Percentiles rank a stretch among this genome's conserved stretches.
phyloP scores from a whole-genome alignment of 108 stramenopile genomes.

The Conticribra guillardii region DNA sequence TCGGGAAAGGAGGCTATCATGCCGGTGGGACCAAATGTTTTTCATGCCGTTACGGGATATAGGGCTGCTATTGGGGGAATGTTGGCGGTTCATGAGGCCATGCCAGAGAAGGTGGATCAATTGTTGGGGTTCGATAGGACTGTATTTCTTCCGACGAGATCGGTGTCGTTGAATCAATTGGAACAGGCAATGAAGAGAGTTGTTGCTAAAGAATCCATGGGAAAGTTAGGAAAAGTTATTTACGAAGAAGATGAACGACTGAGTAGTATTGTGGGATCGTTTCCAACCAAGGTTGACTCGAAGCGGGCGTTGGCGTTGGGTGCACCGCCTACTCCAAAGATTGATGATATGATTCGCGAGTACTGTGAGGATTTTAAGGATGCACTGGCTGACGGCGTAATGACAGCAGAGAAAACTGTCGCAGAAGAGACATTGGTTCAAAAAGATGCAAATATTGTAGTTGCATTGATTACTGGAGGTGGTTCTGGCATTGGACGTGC shows the following conservation, averaged over 20 bases:
- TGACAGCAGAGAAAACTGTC: not conserved
- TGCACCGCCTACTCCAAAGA: constrained; percentile 35
- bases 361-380: constrained; percentile 50
- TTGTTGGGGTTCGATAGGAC: constrained; percentile 65
- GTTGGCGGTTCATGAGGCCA: constrained; percentile 52
- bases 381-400: constrained; percentile 49
- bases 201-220: constrained; percentile 18
- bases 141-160: constrained; percentile 54
- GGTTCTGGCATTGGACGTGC: constrained; percentile 80
- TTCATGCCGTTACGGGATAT: constrained; percentile 59
- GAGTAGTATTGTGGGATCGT: constrained; percentile 44
- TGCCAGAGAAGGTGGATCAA: constrained; percentile 27
- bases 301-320: constrained; percentile 48
- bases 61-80: constrained; percentile 49
- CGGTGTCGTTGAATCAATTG: constrained; percentile 49
- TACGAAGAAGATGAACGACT: constrained; percentile 57
- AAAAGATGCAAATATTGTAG: constrained; percentile 32
- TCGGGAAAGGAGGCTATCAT: constrained; percentile 42
- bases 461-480: constrained; percentile 77
- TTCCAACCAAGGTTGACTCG: constrained; percentile 61
- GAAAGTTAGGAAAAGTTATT: constrained; percentile 37
- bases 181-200: constrained; percentile 46
- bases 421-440: no score
- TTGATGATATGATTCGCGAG: constrained; percentile 55
- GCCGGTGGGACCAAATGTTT: constrained; percentile 50